Percentiles rank a stretch among this genome's conserved stretches.
These are phyloP conservation scores for Cystobasidium tubakii DNA, from an alignment of 768 basidiomycete species.

Conservation along the genomic window DNA sequence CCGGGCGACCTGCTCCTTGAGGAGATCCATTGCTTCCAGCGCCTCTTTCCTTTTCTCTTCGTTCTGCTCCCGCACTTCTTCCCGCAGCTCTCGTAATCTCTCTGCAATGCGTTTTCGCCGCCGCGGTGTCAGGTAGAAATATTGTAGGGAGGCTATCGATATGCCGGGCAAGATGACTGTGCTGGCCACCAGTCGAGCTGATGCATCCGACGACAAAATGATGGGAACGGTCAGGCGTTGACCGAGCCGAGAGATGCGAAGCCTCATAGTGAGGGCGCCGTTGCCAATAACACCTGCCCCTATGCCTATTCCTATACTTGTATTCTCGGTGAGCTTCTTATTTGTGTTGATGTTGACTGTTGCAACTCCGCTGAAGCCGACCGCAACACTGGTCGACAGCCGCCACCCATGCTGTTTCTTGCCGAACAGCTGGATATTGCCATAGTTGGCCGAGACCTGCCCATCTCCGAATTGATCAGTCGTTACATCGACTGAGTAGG, in stretches of 20 bases:
- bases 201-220: constrained; percentile 48
- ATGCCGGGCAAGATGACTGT: constrained; percentile 49
- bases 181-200: constrained; percentile 46
- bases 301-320: constrained; percentile 46
- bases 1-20: constrained; percentile 64
- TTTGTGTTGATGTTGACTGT: constrained; percentile 48
- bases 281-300: constrained; percentile 15
- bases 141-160: constrained; percentile 48
- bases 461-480: constrained; percentile 22
- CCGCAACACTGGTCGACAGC: constrained; percentile 46
- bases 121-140: constrained; percentile 49
- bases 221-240: constrained; percentile 47
- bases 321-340: constrained; percentile 48
- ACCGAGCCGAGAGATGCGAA: constrained; percentile 50
- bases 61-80: constrained; percentile 61
- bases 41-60: constrained; percentile 61
- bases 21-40: constrained; percentile 59
- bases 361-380: constrained; percentile 34
- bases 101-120: constrained; percentile 46
- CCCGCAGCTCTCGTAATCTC: constrained; percentile 62
- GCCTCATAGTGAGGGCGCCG: not conserved
- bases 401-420: constrained; percentile 45
- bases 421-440: constrained; percentile 15
- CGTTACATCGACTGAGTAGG: constrained; percentile 24
- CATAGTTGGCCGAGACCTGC: constrained; percentile 6